Evolutionary conservation across 768 basidiomycete species (phyloP), one percentile per base, ranked within the genome.

Genomic region (Russula dissimulans): DNA sequence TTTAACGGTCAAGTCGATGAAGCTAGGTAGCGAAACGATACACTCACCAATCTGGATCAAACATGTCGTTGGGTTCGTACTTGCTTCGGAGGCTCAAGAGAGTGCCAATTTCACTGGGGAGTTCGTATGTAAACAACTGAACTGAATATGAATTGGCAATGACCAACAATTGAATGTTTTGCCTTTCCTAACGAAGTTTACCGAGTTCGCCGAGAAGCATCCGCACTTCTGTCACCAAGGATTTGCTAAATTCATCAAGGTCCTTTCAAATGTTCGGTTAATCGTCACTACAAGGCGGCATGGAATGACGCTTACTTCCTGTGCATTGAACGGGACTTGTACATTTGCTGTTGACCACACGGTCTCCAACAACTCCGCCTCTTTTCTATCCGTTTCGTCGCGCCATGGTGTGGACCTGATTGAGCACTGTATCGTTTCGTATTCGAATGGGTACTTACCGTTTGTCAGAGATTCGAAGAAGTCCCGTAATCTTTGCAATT

Each of bases 21-120:
- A 32, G 32, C 42, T 48, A 52, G n/a, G 5, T 36, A 56, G 14
- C 3, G 60, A 44, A n/a, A 50, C 1, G 9, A 34, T n/a, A 4
- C 32, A 10, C 57, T 14, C 34, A 84, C 90, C 91, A 92, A n/a
- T 88, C 84, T 8, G 85, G 80, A 67, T 91, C 86, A 67, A 87
- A 92, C 70, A 90, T 86, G 54, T 91, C 91, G 57, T 88, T 89
- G 18, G 89, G 84, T 4, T 85, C 85, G 65, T 90, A 89, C 22
- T 26, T 26, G 22, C 22, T 26, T 26, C 2, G 22, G 22, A 26
- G 22, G 22, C 22, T 2, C n/a, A n/a, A n/a, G n/a, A n/a, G n/a
- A n/a, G n/a, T 26, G 31, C 87, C 90, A 57, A 93, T 78, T 76
- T 91, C 87, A 66, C 90, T 91, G 63, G 18, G 14, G 42, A 34